phyloP scores from a whole-genome alignment of 768 basidiomycete genomes.

The Mycena olivaceomarginata region DNA sequence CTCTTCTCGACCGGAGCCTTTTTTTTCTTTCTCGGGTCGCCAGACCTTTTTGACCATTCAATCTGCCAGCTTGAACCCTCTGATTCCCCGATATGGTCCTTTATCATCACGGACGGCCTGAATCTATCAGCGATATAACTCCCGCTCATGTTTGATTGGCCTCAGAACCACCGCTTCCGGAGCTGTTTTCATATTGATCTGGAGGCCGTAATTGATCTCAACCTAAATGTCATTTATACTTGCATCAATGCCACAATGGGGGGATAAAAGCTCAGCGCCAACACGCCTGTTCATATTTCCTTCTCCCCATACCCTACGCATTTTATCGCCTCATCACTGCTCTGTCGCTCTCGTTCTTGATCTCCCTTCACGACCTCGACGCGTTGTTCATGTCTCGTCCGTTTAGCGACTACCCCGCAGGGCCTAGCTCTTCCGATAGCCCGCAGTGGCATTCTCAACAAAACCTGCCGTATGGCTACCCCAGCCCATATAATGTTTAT shows the following conservation, averaged over 20 bases:
- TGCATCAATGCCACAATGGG: slow-evolving; percentile 15
- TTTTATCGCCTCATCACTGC: background rate
- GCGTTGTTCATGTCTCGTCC: slow-evolving; percentile 31
- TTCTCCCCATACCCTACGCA: background rate
- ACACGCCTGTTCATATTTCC: slow-evolving; percentile 21
- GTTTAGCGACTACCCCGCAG: slow-evolving; percentile 28
- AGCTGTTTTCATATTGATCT: slow-evolving; percentile 29
- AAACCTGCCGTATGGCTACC: slow-evolving; percentile 24
- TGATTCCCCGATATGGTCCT: slow-evolving; percentile 26
- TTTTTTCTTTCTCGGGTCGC: slow-evolving; percentile 18
- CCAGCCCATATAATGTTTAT: slow-evolving; percentile 27
- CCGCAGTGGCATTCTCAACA: slow-evolving; percentile 26
- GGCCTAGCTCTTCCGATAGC: slow-evolving; percentile 24
- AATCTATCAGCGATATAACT: slow-evolving; percentile 1
- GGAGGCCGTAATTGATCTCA: slow-evolving; percentile 23
- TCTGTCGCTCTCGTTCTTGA: background rate
- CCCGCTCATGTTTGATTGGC: slow-evolving; percentile 5
- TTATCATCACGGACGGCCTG: background rate
- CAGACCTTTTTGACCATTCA: slow-evolving; percentile 23
- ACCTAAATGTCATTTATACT: slow-evolving; percentile 21
- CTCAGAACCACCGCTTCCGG: slow-evolving; percentile 26
- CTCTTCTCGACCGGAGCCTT: slow-evolving; percentile 28
- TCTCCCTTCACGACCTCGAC: slow-evolving; percentile 22
- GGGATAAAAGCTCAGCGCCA: slow-evolving; percentile 36
- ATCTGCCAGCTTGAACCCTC: slow-evolving; percentile 22